A percentile compares a stretch with the other conserved stretches of the same genome.
phyloP scores from a whole-genome alignment of 208 protist species.

The Leishmania braziliensis region DNA sequence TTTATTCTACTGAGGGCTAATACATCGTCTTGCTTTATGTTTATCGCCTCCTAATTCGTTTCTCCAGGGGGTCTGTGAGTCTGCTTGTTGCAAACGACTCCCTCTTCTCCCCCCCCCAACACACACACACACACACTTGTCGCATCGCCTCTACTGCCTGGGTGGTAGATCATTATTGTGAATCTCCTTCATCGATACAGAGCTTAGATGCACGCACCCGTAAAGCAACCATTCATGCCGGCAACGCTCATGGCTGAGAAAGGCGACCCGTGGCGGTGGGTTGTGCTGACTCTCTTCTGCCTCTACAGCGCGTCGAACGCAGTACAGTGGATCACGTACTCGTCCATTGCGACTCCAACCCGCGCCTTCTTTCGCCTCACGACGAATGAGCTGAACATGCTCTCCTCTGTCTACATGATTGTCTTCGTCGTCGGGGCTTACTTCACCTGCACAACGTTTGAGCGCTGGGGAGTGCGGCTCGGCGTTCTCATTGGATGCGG shows the following conservation, averaged over 20 bases:
- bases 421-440: slow-evolving; percentile 61
- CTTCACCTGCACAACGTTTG: slow-evolving; percentile 74
- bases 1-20: not conserved
- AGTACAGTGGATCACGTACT: slow-evolving; percentile 80
- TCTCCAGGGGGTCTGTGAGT: not conserved
- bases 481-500: slow-evolving; percentile 54
- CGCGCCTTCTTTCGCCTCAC: slow-evolving; percentile 55
- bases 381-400: slow-evolving; percentile 68
- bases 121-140: not conserved
- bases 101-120: not conserved
- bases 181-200: not conserved
- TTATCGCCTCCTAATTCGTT: slow-evolving; percentile 3
- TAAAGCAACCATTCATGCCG: not conserved
- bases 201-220: not conserved
- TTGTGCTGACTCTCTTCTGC: slow-evolving; percentile 63
- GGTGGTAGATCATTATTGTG: not conserved
- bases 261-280: slow-evolving; percentile 56
- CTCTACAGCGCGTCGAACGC: slow-evolving; percentile 68
- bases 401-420: slow-evolving; percentile 86
- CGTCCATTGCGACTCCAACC: slow-evolving; percentile 45
- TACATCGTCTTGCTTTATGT: not conserved
- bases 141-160: not conserved
- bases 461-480: slow-evolving; percentile 65
- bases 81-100: not conserved
- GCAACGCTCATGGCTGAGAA: slow-evolving; percentile 10